Evolutionary conservation across 305 asterid genomes (phyloP).

Genomic region (Plantago lanceolata): DNA sequence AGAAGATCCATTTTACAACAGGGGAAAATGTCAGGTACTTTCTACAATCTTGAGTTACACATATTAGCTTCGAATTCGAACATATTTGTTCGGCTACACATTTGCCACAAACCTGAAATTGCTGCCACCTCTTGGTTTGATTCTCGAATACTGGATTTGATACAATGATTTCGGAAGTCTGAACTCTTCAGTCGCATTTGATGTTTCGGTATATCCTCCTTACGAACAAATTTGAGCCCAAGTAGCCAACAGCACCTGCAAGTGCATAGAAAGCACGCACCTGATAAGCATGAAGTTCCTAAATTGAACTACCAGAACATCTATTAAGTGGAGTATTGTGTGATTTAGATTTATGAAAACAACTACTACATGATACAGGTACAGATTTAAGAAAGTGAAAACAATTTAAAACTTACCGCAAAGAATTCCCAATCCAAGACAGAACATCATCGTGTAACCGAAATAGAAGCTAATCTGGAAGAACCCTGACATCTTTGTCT

Average conservation of each 20-base stretch:
- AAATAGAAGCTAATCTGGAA: conserved; percentile 65
- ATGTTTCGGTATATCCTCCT: conserved; percentile 64
- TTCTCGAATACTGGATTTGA: conserved; percentile 16
- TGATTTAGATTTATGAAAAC: too few relatives aligned
- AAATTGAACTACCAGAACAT: neutral
- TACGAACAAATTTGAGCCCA: conserved; percentile 56
- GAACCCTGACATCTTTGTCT: conserved; percentile 68
- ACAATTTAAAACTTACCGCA: conserved; percentile 41
- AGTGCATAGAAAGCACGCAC: conserved; percentile 7
- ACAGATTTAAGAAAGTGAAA: neutral
- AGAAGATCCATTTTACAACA: conserved; percentile 27
- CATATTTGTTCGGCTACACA: neutral
- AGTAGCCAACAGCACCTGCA: conserved; percentile 56
- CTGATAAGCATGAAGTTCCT: neutral
- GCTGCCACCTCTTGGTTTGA: conserved; percentile 15
- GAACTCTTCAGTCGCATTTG: conserved; percentile 45
- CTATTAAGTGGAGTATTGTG: too few relatives aligned
- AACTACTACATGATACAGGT: too few relatives aligned
- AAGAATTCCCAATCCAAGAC: conserved; percentile 60
- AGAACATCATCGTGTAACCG: conserved; percentile 61
- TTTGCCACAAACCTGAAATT: conserved; percentile 16
- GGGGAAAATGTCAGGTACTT: conserved; percentile 28
- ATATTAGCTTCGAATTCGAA: conserved; percentile 25
- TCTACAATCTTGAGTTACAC: conserved; percentile 31
- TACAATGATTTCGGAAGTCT: conserved; percentile 7